A percentile compares a stretch with the other conserved stretches of the same genome.
Evolutionary conservation across 805 yeast genomes (phyloP).

Genomic region (Pichia nakasei): DNA sequence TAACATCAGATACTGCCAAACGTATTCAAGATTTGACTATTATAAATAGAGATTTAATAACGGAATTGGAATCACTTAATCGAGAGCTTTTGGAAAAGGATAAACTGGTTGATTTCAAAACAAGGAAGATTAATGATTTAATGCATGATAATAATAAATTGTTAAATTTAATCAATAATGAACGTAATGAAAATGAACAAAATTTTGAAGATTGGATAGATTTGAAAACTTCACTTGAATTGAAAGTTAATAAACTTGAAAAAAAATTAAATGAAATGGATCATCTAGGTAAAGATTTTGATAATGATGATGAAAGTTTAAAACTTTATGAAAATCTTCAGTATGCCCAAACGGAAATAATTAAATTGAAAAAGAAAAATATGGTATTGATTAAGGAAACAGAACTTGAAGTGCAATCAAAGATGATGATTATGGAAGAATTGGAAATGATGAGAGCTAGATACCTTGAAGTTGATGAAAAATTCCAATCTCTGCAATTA

Average conservation of each 20-base stretch:
- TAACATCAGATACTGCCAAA: not conserved
- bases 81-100: conserved; percentile 25
- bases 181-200: conserved; percentile 24
- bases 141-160: conserved; percentile 18
- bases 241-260: conserved; percentile 14
- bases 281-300: conserved; percentile 1
- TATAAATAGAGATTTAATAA: conserved; percentile 21
- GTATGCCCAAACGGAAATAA: conserved; percentile 15
- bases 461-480: conserved; percentile 20
- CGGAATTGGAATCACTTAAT: conserved; percentile 30
- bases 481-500: conserved; percentile 20
- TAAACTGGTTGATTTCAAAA: conserved; percentile 17
- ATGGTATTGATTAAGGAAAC: conserved; percentile 39
- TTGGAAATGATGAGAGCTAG: conserved; percentile 40
- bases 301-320: conserved; percentile 9
- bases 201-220: conserved; percentile 25
- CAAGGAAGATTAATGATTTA: conserved; percentile 21
- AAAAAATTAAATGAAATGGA: not conserved
- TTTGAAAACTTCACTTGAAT: conserved; percentile 20
- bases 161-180: conserved; percentile 20
- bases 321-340: conserved; percentile 7
- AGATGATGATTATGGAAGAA: conserved; percentile 45
- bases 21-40: conserved; percentile 19
- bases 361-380: conserved; percentile 20
- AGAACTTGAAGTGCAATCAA: conserved; percentile 45